Evolutionary conservation across 2,329 filamentous ascomycete species (phyloP), one percentile per base, ranked within the genome.

Genomic region (Metarhizium rileyi): DNA sequence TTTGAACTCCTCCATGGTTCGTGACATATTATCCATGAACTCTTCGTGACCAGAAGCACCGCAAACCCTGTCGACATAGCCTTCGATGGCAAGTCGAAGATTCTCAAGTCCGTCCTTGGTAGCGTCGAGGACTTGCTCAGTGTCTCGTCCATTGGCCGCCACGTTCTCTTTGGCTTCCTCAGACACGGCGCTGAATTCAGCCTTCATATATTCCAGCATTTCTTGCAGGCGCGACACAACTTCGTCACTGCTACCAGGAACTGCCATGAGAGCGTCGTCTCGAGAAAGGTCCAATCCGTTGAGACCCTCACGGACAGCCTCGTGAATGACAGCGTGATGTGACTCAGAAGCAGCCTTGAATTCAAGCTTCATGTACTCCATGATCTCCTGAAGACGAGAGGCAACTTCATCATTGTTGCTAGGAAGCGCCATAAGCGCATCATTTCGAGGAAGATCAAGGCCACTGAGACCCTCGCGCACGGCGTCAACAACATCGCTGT

Each of bases 101-200:
- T 80, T 84, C 57, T 95, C 89, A 14, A 95, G 76, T 0, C 90
- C 90, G 61, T 95, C 88, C 57, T 89, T 91, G 41, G 94, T 84
- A 1, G 89, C 87, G 63, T 93, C 87, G 4, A 96, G 73, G 12
- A 95, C 83, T 63, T 95, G 88, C 64, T 95, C 90, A 0, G 89
- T 91, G 62, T 93, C 88, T 51, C 83, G 78, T 38, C 86, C 87
- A 57, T 83, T 87, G 53, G 86, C 84, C 3, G 86, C 81, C 20
- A 88, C 84, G 57, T 89, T 91, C 58, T 91, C 80, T 63, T 90
- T 90, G 10, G 79, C 76, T 58, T 83, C 80, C 26, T 82, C 75
- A 0, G 80, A 81, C 2, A 81, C 70, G 3, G 74, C 70, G 55
- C 71, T 74, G 63, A 85, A 81, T 59, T 84, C 81, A 1, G 72